Conservation (phyloP, 768 basidiomycete genomes). For the Leccinum longicurvipes region DNA sequence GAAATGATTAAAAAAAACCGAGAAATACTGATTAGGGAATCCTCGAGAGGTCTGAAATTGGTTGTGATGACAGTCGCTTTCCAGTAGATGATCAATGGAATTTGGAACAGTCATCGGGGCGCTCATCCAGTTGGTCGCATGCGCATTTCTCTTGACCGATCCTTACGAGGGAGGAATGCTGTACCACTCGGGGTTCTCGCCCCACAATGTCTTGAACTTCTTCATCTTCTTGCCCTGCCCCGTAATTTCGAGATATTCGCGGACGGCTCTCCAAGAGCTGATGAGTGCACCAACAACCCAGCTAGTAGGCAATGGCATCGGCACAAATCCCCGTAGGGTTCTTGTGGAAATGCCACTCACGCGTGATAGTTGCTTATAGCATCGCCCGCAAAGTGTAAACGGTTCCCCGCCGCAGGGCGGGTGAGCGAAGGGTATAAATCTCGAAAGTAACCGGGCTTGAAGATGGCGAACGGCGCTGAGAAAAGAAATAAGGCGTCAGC, state of each 20-base stretch:
- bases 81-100: too few relatives aligned
- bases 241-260: constrained; percentile 19
- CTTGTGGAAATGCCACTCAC: constrained; percentile 20
- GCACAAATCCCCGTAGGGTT: too few relatives aligned
- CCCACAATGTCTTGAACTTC: constrained; percentile 27
- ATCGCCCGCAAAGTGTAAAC: constrained; percentile 11
- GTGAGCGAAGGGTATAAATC: constrained; percentile 30
- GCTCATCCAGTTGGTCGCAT: too few relatives aligned
- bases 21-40: too few relatives aligned
- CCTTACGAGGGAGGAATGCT: neutral
- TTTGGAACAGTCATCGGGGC: too few relatives aligned
- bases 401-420: neutral
- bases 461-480: constrained; percentile 37
- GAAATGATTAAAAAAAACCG: too few relatives aligned
- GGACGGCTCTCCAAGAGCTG: too few relatives aligned
- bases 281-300: constrained; percentile 40
- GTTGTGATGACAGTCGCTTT: too few relatives aligned
- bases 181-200: constrained; percentile 29
- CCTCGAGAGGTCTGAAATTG: too few relatives aligned
- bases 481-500: neutral
- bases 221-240: constrained; percentile 3
- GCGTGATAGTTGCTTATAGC: constrained; percentile 34
- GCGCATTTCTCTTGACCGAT: too few relatives aligned
- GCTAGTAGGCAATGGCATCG: constrained; percentile 10
- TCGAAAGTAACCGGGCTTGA: constrained; percentile 37